Percentiles rank a stretch among this genome's conserved stretches.
Conservation (phyloP, 2,329 filamentous ascomycete genomes). For the Claviceps africana region DNA sequence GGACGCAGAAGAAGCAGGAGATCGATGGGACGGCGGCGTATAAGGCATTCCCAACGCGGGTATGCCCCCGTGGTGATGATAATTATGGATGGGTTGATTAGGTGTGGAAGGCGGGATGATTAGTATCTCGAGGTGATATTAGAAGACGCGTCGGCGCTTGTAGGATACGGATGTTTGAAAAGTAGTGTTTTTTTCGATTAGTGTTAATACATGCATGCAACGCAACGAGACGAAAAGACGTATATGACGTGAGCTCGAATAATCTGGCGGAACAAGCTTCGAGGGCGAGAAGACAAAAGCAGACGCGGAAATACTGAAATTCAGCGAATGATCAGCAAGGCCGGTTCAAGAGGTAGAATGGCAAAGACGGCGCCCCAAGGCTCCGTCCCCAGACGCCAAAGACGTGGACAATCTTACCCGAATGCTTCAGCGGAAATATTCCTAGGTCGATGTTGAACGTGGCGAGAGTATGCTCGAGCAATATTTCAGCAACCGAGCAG, state of each 20-base stretch:
- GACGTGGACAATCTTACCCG: background rate
- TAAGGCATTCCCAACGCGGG: slow-evolving; percentile 58
- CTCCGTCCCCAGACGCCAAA: background rate
- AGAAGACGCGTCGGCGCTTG: background rate
- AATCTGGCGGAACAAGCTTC: background rate
- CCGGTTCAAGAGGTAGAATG: background rate
- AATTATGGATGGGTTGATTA: too few relatives aligned
- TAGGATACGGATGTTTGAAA: background rate
- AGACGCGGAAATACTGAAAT: background rate
- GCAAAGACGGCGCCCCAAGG: background rate
- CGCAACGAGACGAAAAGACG: background rate
- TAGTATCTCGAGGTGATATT: background rate
- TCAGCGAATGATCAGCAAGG: background rate
- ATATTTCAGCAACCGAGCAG: slow-evolving; percentile 27
- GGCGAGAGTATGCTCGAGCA: slow-evolving; percentile 16
- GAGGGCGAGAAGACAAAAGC: background rate
- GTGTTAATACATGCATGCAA: slow-evolving; percentile 1
- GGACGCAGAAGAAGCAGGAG: slow-evolving; percentile 44
- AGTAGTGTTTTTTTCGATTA: background rate
- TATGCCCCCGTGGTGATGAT: slow-evolving; percentile 8
- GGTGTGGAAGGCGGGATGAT: too few relatives aligned
- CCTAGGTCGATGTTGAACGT: background rate
- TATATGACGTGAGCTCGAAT: background rate
- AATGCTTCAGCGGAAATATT: background rate
- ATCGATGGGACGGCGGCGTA: slow-evolving; percentile 61